Evolutionary conservation across 257 asterid genomes (phyloP).

Genomic region (Solanum tacnaense): DNA sequence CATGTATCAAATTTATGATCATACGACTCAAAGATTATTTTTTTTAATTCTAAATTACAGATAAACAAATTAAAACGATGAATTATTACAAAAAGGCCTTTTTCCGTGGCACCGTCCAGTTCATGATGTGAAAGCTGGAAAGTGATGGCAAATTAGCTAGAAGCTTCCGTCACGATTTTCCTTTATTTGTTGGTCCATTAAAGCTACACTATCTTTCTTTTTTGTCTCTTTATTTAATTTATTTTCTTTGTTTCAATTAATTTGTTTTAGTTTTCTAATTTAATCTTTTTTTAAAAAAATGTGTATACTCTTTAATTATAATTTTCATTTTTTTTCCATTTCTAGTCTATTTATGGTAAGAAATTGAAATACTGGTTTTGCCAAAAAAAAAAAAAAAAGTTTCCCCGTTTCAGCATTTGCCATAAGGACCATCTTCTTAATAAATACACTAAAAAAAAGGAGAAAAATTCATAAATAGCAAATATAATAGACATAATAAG

Average conservation of each 20-base stretch:
- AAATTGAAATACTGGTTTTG: no score
- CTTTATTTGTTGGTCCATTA: background rate
- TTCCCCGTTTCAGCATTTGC: background rate
- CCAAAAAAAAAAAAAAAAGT: no score
- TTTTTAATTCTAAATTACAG: no score
- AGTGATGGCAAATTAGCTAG: background rate
- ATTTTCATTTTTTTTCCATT: no score
- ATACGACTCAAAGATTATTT: no score
- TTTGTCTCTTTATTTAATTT: no score
- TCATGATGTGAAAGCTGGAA: background rate
- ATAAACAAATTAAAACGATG: no score
- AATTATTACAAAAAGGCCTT: background rate
- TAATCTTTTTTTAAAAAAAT: rapidly evolving
- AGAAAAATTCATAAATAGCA: no score
- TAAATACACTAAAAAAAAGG: no score
- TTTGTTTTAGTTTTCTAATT: no score
- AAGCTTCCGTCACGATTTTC: background rate
- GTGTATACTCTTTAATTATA: background rate
- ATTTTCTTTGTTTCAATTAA: background rate
- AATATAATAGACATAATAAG: no score
- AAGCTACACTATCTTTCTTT: background rate
- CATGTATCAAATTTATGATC: no score
- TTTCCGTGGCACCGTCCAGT: background rate
- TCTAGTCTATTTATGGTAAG: background rate
- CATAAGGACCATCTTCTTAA: background rate